Percentiles rank a stretch among this genome's conserved stretches.
Evolutionary conservation across 2,329 filamentous ascomycete species (phyloP).

Genomic region (Aspergillus sp.): DNA sequence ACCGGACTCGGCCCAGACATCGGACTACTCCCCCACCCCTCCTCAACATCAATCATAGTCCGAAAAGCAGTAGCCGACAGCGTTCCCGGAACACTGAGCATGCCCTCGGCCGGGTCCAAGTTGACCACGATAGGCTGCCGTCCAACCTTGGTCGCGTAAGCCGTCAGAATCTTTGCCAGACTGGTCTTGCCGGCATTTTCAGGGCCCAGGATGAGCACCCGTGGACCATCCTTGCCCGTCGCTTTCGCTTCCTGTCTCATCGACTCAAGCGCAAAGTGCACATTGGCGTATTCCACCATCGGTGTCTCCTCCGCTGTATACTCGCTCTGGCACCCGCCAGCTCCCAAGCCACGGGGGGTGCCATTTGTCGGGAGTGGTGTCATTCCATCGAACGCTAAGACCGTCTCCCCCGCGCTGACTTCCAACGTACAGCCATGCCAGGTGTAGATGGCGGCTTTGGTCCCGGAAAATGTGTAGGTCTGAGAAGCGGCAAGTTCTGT

Average conservation of each 20-base stretch:
- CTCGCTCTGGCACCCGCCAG: conserved; percentile 63
- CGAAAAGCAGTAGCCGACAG: conserved; percentile 83
- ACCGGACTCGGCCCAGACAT: conserved; percentile 84
- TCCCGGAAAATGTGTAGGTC: conserved; percentile 73
- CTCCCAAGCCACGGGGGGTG: conserved; percentile 26
- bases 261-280: conserved; percentile 80
- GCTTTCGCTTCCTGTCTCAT: conserved; percentile 60
- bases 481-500: conserved; percentile 82
- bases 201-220: conserved; percentile 79
- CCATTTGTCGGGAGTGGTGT: conserved; percentile 16
- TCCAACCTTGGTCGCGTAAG: conserved; percentile 71
- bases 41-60: conserved; percentile 80
- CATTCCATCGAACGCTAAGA: conserved; percentile 30
- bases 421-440: conserved; percentile 89
- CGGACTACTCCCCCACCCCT: conserved; percentile 84
- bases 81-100: conserved; percentile 73
- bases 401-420: conserved; percentile 58
- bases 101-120: conserved; percentile 73
- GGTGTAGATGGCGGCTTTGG: conserved; percentile 83
- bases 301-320: conserved; percentile 75
- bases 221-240: conserved; percentile 57
- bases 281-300: conserved; percentile 73
- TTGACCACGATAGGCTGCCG: conserved; percentile 79
- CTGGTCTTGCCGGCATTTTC: conserved; percentile 79
- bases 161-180: conserved; percentile 69